phyloP scores from a whole-genome alignment of 2,329 filamentous ascomycete genomes.

The Mollisia scopiformis region DNA sequence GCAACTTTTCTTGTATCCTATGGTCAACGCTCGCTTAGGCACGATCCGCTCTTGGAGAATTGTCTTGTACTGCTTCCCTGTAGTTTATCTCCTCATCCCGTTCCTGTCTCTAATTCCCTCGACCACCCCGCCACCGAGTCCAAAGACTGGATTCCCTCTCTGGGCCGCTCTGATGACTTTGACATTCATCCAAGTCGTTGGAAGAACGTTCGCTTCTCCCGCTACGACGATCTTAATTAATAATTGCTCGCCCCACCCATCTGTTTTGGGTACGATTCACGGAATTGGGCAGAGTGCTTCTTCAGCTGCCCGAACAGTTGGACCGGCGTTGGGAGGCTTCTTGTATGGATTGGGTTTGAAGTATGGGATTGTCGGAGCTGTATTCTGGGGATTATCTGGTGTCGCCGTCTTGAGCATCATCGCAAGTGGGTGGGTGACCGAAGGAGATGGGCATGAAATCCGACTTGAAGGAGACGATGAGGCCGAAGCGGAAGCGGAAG shows the following conservation, averaged over 20 bases:
- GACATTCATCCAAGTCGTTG: constrained; percentile 70
- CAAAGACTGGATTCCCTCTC: constrained; percentile 32
- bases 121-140: constrained; percentile 29
- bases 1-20: constrained; percentile 73
- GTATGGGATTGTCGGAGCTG: constrained; percentile 55
- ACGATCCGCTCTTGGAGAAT: constrained; percentile 68
- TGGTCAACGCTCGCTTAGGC: constrained; percentile 66
- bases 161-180: constrained; percentile 30
- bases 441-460: constrained; percentile 68
- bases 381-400: constrained; percentile 47
- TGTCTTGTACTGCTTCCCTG: constrained; percentile 71
- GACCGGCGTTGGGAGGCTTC: constrained; percentile 62
- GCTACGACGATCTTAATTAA: constrained; percentile 64
- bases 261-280: constrained; percentile 60
- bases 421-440: constrained; percentile 58
- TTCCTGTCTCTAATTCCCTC: constrained; percentile 70
- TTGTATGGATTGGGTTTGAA: constrained; percentile 62
- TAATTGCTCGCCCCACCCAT: constrained; percentile 62
- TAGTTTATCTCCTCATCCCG: constrained; percentile 70
- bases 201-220: constrained; percentile 68
- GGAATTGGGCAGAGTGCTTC: constrained; percentile 61
- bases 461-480: constrained; percentile 64
- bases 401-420: constrained; percentile 53
- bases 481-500: constrained; percentile 36
- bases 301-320: constrained; percentile 60